These are phyloP conservation scores for Astrocystis sublimbata DNA, from an alignment of 495 filamentous ascomycete species.

Conservation along the genomic window DNA sequence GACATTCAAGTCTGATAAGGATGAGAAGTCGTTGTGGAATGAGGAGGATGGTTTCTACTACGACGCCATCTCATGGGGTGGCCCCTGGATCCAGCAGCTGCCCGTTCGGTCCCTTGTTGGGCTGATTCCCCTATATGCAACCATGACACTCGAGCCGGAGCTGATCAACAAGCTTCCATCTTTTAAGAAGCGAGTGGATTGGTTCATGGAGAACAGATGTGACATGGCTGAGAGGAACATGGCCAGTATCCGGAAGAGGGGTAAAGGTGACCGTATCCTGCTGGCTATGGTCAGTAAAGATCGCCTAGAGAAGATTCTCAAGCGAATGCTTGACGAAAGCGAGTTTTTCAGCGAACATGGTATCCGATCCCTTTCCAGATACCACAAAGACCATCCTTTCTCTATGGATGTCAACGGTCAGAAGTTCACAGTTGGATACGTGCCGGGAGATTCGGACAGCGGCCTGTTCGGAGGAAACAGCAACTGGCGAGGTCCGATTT, in stretches of 20 bases:
- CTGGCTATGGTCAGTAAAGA: constrained; percentile 88
- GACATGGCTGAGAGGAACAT: constrained; percentile 91
- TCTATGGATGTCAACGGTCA: constrained; percentile 96
- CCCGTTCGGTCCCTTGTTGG: constrained; percentile 90
- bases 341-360: constrained; percentile 91
- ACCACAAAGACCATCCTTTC: constrained; percentile 85
- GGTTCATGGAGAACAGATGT: constrained; percentile 84
- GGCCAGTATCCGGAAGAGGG: constrained; percentile 82
- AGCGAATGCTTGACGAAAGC: constrained; percentile 89
- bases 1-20: constrained; percentile 80
- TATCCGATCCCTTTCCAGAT: constrained; percentile 91
- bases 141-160: constrained; percentile 88
- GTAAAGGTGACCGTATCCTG: constrained; percentile 83
- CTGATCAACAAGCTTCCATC: constrained; percentile 86
- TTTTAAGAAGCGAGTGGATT: constrained; percentile 91
- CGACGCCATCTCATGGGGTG: constrained; percentile 94
- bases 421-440: constrained; percentile 82
- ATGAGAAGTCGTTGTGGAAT: constrained; percentile 87
- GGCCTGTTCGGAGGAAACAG: constrained; percentile 94
- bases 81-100: constrained; percentile 87
- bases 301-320: constrained; percentile 78
- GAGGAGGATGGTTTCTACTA: constrained; percentile 97
- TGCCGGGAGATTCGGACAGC: constrained; percentile 92
- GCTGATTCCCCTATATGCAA: constrained; percentile 89
- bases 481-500: constrained; percentile 94